Evolutionary conservation across 2,329 filamentous ascomycete genomes (phyloP).

Genomic region (Calonectria hongkongensis): DNA sequence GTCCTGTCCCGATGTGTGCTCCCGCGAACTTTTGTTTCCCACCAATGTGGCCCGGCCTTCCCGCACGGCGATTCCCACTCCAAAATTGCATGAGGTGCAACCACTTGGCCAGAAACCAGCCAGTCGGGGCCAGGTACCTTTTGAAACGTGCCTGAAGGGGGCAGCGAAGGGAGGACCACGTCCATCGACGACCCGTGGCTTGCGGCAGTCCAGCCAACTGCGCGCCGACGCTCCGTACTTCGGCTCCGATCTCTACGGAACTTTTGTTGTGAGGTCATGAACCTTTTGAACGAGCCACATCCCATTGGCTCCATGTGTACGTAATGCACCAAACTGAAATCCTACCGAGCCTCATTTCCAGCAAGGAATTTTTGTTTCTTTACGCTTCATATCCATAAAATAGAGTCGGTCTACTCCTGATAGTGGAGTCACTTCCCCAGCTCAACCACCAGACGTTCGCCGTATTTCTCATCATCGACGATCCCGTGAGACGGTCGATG

Average conservation of each 20-base stretch:
- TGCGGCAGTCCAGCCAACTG: constrained; percentile 20
- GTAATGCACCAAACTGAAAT: constrained; percentile 29
- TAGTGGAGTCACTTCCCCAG: constrained; percentile 17
- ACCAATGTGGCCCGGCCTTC: constrained; percentile 25
- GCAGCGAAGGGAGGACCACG: not conserved
- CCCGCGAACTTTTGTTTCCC: constrained; percentile 40
- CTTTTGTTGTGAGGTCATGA: constrained; percentile 35
- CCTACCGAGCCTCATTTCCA: constrained; percentile 26
- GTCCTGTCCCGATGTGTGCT: constrained; percentile 39
- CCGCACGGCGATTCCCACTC: constrained; percentile 26
- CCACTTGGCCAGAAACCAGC: constrained; percentile 27
- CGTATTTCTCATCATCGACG: not conserved
- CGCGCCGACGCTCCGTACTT: constrained; percentile 31
- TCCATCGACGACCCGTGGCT: constrained; percentile 15
- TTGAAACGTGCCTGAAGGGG: constrained; percentile 14
- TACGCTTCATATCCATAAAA: constrained; percentile 20
- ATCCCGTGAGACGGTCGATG: not conserved
- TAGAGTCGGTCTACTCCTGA: constrained; percentile 6
- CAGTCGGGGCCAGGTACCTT: constrained; percentile 10
- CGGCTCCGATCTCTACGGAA: constrained; percentile 31
- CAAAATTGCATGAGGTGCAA: constrained; percentile 28
- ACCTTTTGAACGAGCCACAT: constrained; percentile 21
- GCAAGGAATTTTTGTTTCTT: constrained; percentile 33
- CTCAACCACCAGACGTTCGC: constrained; percentile 15
- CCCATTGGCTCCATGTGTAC: constrained; percentile 34